Evolutionary conservation across 176 grass and related monocot genomes (phyloP).

Genomic region (Triticum aestivum): IWGSC_CS_RefSeq_v2.1 NC_057799.1:375328420-375328919

Average conservation of each 20-base stretch:
- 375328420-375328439: constrained; percentile 9
- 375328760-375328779: neutral
- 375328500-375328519: constrained; percentile 53
- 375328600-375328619: neutral
- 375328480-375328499: neutral
- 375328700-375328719: neutral
- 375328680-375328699: neutral
- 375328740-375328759: constrained; percentile 35
- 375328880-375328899: no score
- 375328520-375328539: neutral
- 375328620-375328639: constrained; percentile 21
- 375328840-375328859: no score
- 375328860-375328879: no score
- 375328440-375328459: neutral
- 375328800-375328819: neutral
- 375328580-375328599: neutral
- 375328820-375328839: no score
- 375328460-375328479: constrained; percentile 31
- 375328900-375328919: no score
- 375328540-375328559: constrained; percentile 35
- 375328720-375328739: constrained; percentile 54
- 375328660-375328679: constrained; percentile 17
- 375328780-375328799: neutral
- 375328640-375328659: constrained; percentile 26
- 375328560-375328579: neutral